Evolutionary conservation across 371 early-diverging fungal genomes (phyloP).

Genomic region (Mucor indicus): DNA sequence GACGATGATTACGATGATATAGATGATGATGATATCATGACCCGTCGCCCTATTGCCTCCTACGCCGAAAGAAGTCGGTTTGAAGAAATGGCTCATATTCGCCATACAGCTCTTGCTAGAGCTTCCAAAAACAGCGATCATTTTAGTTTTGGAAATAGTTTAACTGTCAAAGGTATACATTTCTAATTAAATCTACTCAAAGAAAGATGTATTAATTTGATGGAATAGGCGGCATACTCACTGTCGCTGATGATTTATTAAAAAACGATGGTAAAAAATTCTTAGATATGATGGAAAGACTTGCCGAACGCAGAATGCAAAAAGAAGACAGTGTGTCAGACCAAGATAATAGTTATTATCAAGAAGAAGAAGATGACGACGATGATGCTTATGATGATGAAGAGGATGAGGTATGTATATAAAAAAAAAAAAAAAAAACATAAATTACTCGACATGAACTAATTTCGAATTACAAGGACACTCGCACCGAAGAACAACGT

Average conservation of each 20-base stretch:
- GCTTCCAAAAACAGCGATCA: constrained; percentile 19
- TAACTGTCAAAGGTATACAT: constrained; percentile 74
- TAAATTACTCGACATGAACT: too few relatives aligned
- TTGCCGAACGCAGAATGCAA: constrained; percentile 84
- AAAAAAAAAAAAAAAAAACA: too few relatives aligned
- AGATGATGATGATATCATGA: too few relatives aligned
- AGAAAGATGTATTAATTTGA: too few relatives aligned
- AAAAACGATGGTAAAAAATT: constrained; percentile 92
- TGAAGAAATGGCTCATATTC: constrained; percentile 26
- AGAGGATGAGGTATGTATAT: constrained; percentile 49
- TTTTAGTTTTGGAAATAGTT: constrained; percentile 64
- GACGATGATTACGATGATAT: constrained; percentile 11
- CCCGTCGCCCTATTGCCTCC: too few relatives aligned
- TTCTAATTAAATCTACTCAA: too few relatives aligned
- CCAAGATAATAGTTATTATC: constrained; percentile 24
- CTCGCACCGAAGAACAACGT: constrained; percentile 77
- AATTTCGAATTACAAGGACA: too few relatives aligned
- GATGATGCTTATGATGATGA: constrained; percentile 62
- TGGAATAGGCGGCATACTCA: constrained; percentile 76
- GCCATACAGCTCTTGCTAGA: constrained; percentile 14
- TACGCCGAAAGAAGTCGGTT: constrained; percentile 21
- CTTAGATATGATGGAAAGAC: constrained; percentile 90
- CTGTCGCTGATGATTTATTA: constrained; percentile 88
- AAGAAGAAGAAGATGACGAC: constrained; percentile 53
- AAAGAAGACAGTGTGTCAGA: constrained; percentile 62